Percentiles rank a stretch among this genome's conserved stretches.
Evolutionary conservation across 106 monocot genomes (phyloP).

Genomic region (Acorus gramineus): DNA sequence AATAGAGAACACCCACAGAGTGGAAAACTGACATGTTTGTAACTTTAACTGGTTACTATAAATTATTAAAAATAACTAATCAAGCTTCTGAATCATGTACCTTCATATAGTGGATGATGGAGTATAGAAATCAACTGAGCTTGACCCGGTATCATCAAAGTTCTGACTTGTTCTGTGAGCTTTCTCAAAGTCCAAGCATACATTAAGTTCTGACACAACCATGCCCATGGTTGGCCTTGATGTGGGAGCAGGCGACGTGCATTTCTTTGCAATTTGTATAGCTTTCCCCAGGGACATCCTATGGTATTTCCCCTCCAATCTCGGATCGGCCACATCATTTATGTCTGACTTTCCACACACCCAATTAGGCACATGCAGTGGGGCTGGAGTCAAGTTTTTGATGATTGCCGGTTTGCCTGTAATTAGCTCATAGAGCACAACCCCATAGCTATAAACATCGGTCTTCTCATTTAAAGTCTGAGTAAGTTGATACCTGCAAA

Average conservation of each 20-base stretch:
- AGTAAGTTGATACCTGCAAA: not conserved
- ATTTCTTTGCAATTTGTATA: slow-evolving; percentile 22
- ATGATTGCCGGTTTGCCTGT: not conserved
- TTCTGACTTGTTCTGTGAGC: not conserved
- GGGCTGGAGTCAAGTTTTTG: slow-evolving; percentile 1
- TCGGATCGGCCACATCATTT: slow-evolving; percentile 16
- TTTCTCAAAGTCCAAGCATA: slow-evolving; percentile 9
- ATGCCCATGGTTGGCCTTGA: slow-evolving; percentile 32
- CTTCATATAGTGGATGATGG: no score
- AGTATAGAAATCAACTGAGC: no score
- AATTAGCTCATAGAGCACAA: slow-evolving; percentile 22
- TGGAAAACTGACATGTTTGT: no score
- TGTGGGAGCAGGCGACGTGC: slow-evolving; percentile 1
- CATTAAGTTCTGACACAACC: slow-evolving; percentile 23
- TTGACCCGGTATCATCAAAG: no score
- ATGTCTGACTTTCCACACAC: slow-evolving; percentile 5
- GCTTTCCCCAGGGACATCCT: slow-evolving; percentile 15
- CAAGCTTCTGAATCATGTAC: no score
- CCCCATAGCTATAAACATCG: slow-evolving; percentile 44
- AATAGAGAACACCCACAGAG: no score
- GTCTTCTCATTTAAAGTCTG: slow-evolving; percentile 21
- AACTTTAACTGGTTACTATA: no score
- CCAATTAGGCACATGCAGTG: slow-evolving; percentile 8
- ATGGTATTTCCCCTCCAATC: slow-evolving; percentile 12
- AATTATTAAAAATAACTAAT: no score